These are phyloP conservation scores for Podosphaera fusca DNA, from an alignment of 2,329 filamentous ascomycete species.

Conservation along the genomic window DNA sequence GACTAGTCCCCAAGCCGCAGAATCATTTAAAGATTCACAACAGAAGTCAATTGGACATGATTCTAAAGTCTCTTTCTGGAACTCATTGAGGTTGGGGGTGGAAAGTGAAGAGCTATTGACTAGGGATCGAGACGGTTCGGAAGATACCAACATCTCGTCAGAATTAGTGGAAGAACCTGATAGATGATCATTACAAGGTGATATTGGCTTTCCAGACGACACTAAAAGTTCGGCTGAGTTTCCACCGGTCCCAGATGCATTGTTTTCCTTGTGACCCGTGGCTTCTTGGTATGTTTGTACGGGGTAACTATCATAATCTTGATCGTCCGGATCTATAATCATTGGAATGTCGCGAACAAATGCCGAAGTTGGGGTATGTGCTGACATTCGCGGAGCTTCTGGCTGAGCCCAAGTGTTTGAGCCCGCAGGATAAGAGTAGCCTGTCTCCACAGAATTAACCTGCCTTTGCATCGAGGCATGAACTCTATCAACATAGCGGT, in stretches of 20 bases:
- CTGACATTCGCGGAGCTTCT: too few species aligned
- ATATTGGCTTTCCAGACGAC: neutral
- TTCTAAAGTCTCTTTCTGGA: too few species aligned
- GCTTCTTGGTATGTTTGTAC: neutral
- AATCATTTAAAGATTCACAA: neutral
- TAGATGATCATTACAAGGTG: neutral
- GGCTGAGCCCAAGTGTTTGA: too few species aligned
- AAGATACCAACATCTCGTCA: neutral
- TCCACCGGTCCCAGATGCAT: neutral
- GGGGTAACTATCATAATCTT: neutral
- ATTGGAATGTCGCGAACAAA: too few species aligned
- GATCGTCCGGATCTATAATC: neutral
- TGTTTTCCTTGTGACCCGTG: neutral
- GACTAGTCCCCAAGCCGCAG: neutral
- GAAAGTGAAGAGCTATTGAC: neutral
- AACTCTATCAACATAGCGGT: too few species aligned
- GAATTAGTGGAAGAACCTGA: neutral
- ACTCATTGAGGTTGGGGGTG: too few species aligned
- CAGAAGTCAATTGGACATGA: neutral
- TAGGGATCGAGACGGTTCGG: too few species aligned
- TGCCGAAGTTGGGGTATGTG: too few species aligned
- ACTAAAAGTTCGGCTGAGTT: neutral
- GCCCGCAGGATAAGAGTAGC: too few species aligned
- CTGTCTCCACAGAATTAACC: too few species aligned
- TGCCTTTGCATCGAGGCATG: too few species aligned